These are phyloP conservation scores for Flaveria ramosissima DNA, from an alignment of 129 eudicot species.

Conservation along the genomic window DNA sequence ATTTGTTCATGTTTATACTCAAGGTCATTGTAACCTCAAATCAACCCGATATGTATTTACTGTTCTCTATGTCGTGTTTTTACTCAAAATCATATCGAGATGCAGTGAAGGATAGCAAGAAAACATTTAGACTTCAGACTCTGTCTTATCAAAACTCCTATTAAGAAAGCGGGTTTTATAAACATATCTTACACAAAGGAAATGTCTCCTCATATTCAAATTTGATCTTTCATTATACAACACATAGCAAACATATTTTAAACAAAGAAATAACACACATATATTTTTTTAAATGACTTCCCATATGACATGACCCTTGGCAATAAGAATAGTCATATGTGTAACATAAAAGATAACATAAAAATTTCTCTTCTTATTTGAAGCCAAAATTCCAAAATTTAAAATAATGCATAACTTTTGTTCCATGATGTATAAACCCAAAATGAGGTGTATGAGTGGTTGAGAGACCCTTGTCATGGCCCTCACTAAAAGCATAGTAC, in stretches of 20 bases:
- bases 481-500: constrained; percentile 30
- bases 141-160: neutral
- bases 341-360: constrained; percentile 12
- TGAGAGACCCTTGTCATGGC: constrained; percentile 39
- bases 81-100: neutral
- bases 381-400: neutral
- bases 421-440: constrained; percentile 29
- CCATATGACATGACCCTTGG: constrained; percentile 31
- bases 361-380: neutral
- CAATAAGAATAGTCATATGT: constrained; percentile 25
- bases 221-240: neutral
- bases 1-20: neutral
- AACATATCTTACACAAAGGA: constrained; percentile 3
- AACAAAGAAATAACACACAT: neutral
- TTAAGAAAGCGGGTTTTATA: neutral
- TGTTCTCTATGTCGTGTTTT: neutral
- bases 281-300: neutral
- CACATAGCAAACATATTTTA: constrained; percentile 1
- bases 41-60: neutral
- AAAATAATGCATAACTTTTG: constrained; percentile 19
- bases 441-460: constrained; percentile 44
- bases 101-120: neutral
- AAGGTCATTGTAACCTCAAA: neutral
- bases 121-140: neutral
- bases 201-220: constrained; percentile 1